Percentiles rank a stretch among this genome's conserved stretches.
Conservation (phyloP, 2,329 filamentous ascomycete species). For the Hypoxylon sp. region DNA sequence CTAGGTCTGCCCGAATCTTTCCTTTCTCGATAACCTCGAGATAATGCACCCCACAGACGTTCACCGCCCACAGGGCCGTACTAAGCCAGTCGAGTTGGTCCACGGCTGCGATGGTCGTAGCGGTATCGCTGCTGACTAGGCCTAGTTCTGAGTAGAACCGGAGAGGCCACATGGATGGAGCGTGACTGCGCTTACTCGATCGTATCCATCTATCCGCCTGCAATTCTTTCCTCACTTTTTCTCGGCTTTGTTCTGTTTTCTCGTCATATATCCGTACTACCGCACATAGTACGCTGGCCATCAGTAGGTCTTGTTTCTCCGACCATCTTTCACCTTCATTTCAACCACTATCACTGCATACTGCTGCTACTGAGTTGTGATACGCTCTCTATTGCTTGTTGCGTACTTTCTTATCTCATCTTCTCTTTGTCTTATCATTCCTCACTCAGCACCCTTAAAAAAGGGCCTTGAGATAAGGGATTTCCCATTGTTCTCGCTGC, state of each 20-base stretch:
- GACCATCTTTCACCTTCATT: slow-evolving; percentile 34
- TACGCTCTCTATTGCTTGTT: slow-evolving; percentile 19
- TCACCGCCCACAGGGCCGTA: slow-evolving; percentile 32
- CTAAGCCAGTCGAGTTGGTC: slow-evolving; percentile 18
- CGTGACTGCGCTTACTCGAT: slow-evolving; percentile 43
- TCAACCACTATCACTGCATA: slow-evolving; percentile 13
- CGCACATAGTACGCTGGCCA: slow-evolving; percentile 22
- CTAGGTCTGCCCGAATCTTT: slow-evolving; percentile 25
- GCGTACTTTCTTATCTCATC: slow-evolving; percentile 34
- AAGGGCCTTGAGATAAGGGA: slow-evolving; percentile 36
- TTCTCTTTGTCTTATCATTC: slow-evolving; percentile 34
- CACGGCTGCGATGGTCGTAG: slow-evolving; percentile 16
- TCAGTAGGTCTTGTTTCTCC: slow-evolving; percentile 28
- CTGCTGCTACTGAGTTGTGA: slow-evolving; percentile 13
- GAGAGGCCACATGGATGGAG: slow-evolving; percentile 28
- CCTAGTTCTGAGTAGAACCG: slow-evolving; percentile 34
- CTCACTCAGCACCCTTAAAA: slow-evolving; percentile 10
- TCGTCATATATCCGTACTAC: slow-evolving; percentile 35
- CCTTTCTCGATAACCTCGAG: slow-evolving; percentile 30
- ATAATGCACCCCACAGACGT: slow-evolving; percentile 31
- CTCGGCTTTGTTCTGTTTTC: slow-evolving; percentile 33
- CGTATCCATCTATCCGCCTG: slow-evolving; percentile 33
- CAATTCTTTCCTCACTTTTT: slow-evolving; percentile 25
- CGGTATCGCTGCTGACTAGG: slow-evolving; percentile 42
- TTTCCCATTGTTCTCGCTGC: slow-evolving; percentile 28